Percentiles rank a stretch among this genome's conserved stretches.
Conservation (phyloP, 2,329 filamentous ascomycete species). For the Fragosphaeria purpurea region DNA sequence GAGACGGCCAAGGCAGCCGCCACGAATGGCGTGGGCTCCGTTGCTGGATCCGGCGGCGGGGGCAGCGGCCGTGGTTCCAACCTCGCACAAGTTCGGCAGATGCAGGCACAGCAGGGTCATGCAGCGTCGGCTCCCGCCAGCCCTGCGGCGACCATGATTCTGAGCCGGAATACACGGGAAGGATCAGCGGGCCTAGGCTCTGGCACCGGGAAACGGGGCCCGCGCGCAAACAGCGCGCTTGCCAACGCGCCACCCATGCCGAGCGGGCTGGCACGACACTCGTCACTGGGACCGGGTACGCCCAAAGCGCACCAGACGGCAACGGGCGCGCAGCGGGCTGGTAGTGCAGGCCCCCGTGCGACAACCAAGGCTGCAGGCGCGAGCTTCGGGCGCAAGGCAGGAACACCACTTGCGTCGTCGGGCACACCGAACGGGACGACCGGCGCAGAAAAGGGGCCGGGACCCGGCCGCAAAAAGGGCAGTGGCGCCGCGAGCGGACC, state of each 20-base stretch:
- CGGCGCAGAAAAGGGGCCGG: slow-evolving; percentile 13
- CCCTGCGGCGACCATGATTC: slow-evolving; percentile 50
- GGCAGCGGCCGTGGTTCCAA: slow-evolving; percentile 27
- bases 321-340: slow-evolving; percentile 28
- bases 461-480: slow-evolving; percentile 35
- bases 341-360: slow-evolving; percentile 50
- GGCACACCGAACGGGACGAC: background rate
- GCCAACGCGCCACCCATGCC: slow-evolving; percentile 40
- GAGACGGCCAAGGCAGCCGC: slow-evolving; percentile 3
- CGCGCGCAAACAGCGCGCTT: slow-evolving; percentile 37
- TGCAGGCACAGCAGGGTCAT: slow-evolving; percentile 37
- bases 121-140: slow-evolving; percentile 50
- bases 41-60: slow-evolving; percentile 10
- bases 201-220: slow-evolving; percentile 40
- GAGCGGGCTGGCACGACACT: slow-evolving; percentile 50
- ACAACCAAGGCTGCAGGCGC: slow-evolving; percentile 33
- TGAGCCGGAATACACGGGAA: slow-evolving; percentile 47
- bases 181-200: slow-evolving; percentile 45
- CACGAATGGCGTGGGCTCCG: background rate
- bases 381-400: slow-evolving; percentile 33
- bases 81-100: slow-evolving; percentile 35
- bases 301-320: slow-evolving; percentile 36
- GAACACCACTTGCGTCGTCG: slow-evolving; percentile 26
- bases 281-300: slow-evolving; percentile 53
- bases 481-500: slow-evolving; percentile 20